phyloP scores from a whole-genome alignment of 2,329 filamentous ascomycete genomes.

The Stagonosporopsis rhizophila region DNA sequence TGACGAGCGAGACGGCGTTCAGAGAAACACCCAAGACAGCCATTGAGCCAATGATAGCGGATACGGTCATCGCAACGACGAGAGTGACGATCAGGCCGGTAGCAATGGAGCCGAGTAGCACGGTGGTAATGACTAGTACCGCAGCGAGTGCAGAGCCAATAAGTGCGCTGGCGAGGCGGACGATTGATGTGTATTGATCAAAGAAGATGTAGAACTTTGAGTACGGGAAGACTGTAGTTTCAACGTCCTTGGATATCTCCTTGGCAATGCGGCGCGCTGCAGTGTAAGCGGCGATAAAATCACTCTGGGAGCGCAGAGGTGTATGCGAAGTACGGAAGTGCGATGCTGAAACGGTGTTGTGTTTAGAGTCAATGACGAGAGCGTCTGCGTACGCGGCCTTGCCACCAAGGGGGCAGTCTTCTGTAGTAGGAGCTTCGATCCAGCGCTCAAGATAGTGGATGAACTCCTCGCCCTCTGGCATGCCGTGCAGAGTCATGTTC shows the following conservation, averaged over 20 bases:
- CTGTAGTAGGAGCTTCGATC: slow-evolving; percentile 78
- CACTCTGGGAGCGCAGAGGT: slow-evolving; percentile 82
- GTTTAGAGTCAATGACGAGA: slow-evolving; percentile 75
- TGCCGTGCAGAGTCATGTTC: slow-evolving; percentile 88
- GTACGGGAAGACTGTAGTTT: slow-evolving; percentile 90
- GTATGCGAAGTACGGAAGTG: slow-evolving; percentile 93
- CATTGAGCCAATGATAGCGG: slow-evolving; percentile 96
- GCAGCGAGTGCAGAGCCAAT: slow-evolving; percentile 84
- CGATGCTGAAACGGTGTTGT: slow-evolving; percentile 74
- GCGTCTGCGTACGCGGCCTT: slow-evolving; percentile 86
- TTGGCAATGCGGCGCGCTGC: slow-evolving; percentile 86
- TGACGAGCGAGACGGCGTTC: slow-evolving; percentile 94
- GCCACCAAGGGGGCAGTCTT: slow-evolving; percentile 86
- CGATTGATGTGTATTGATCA: slow-evolving; percentile 90
- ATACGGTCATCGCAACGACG: slow-evolving; percentile 90
- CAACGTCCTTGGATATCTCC: slow-evolving; percentile 74
- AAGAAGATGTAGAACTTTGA: slow-evolving; percentile 99
- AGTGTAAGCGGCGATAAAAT: slow-evolving; percentile 91
- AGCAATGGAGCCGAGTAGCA: slow-evolving; percentile 81
- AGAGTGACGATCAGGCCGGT: slow-evolving; percentile 84
- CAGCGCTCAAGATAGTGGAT: slow-evolving; percentile 84
- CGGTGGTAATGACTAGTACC: slow-evolving; percentile 79
- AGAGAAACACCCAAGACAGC: slow-evolving; percentile 85
- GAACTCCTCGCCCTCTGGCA: slow-evolving; percentile 95
- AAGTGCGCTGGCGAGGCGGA: slow-evolving; percentile 78